Conservation (phyloP, 108 stramenopile genomes). For the Nitzschia sp. region DNA sequence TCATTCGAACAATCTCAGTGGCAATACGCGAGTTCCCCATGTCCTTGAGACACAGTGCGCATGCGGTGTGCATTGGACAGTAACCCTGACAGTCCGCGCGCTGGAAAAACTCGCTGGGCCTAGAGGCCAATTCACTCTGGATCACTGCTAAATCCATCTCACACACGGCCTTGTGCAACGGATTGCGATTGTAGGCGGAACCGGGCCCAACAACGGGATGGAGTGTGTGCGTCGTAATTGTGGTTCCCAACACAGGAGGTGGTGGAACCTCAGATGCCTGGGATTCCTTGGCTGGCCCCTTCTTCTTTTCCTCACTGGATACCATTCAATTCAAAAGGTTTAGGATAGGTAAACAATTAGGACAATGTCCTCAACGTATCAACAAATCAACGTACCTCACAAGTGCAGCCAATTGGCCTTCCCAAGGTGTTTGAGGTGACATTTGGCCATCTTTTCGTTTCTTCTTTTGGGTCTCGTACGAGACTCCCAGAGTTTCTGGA, state of each 20-base stretch:
- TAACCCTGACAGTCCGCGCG: constrained; percentile 56
- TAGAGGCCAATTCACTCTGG: constrained; percentile 35
- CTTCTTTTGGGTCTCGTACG: constrained; percentile 26
- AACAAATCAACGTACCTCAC: constrained; percentile 46
- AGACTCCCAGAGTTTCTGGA: constrained; percentile 64
- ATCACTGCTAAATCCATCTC: constrained; percentile 60
- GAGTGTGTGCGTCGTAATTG: background rate
- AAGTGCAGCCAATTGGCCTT: constrained; percentile 75
- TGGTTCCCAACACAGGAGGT: constrained; percentile 13
- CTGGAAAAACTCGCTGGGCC: constrained; percentile 36
- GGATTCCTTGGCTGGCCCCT: constrained; percentile 14
- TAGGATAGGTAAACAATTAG: background rate
- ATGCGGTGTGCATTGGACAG: constrained; percentile 70
- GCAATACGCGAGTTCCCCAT: constrained; percentile 36
- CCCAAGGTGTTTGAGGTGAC: constrained; percentile 85
- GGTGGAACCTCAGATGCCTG: constrained; percentile 6
- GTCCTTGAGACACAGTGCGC: constrained; percentile 58
- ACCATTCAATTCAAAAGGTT: background rate
- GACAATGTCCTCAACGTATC: background rate
- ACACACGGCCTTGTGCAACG: constrained; percentile 70
- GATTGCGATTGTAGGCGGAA: constrained; percentile 35
- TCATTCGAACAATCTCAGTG: constrained; percentile 49
- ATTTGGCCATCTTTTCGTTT: constrained; percentile 43
- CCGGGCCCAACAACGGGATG: constrained; percentile 47
- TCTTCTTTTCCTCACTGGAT: constrained; percentile 32